Percentiles rank a stretch among this genome's conserved stretches.
Evolutionary conservation across 2,329 filamentous ascomycete species (phyloP).

Genomic region (Xylaria sp.): DNA sequence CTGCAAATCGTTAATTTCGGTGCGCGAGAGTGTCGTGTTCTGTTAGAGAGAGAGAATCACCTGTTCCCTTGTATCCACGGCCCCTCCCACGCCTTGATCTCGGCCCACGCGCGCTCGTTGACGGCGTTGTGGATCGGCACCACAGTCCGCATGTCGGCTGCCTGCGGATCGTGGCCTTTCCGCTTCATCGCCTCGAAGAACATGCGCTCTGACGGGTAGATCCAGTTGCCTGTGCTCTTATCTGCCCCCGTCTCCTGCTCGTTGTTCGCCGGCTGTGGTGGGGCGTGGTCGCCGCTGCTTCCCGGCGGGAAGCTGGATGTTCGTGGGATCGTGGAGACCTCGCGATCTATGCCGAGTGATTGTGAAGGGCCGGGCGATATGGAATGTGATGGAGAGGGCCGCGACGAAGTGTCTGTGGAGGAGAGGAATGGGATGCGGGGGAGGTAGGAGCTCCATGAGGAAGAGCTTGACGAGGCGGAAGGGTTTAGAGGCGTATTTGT

Average conservation of each 20-base stretch:
- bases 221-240: conserved; percentile 83
- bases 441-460: conserved; percentile 58
- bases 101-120: conserved; percentile 93
- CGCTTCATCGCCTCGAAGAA: conserved; percentile 98
- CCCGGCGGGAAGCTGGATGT: conserved; percentile 55
- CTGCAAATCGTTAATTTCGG: conserved; percentile 46
- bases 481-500: conserved; percentile 7
- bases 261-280: conserved; percentile 64
- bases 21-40: too few species aligned
- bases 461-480: conserved; percentile 43
- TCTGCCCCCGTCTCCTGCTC: conserved; percentile 82
- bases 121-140: conserved; percentile 99
- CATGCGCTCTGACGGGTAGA: conserved; percentile 96
- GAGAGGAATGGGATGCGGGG: conserved; percentile 56
- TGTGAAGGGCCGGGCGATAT: conserved; percentile 1
- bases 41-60: too few species aligned
- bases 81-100: conserved; percentile 90
- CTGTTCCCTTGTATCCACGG: conserved; percentile 68
- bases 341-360: conserved; percentile 72
- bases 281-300: conserved; percentile 48
- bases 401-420: conserved; percentile 32
- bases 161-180: conserved; percentile 79
- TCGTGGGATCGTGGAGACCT: conserved; percentile 82
- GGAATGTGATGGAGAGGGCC: conserved; percentile 24
- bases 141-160: conserved; percentile 85